These are phyloP conservation scores for Penicillium sp. DNA, from an alignment of 2,329 filamentous ascomycete genomes.

Conservation along the genomic window DNA sequence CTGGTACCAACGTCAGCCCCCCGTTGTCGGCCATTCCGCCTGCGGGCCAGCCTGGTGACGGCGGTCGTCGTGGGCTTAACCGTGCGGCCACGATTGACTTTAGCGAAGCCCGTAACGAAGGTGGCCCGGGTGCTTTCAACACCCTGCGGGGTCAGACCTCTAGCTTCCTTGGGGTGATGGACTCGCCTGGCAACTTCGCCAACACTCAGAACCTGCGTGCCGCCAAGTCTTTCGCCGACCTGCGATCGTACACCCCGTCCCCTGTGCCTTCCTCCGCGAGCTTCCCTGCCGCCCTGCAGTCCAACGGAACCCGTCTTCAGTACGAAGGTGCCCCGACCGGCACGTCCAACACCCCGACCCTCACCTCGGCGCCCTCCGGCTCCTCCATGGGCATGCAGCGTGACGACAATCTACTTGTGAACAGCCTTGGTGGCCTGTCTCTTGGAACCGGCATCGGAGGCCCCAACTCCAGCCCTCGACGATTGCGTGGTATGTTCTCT, in stretches of 20 bases:
- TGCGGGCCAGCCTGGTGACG: constrained; percentile 68
- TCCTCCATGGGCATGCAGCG: constrained; percentile 54
- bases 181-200: constrained; percentile 69
- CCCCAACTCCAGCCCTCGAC: constrained; percentile 59
- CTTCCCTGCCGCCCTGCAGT: constrained; percentile 71
- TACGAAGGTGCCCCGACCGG: constrained; percentile 61
- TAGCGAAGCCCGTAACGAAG: constrained; percentile 75
- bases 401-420: constrained; percentile 64
- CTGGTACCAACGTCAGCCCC: constrained; percentile 60
- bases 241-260: constrained; percentile 93
- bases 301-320: constrained; percentile 65
- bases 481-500: constrained; percentile 63
- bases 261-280: constrained; percentile 87
- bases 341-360: constrained; percentile 66
- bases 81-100: constrained; percentile 98
- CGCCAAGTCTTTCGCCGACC: constrained; percentile 94
- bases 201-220: constrained; percentile 80
- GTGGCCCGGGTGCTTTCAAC: constrained; percentile 68
- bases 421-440: constrained; percentile 64
- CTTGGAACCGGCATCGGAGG: constrained; percentile 55
- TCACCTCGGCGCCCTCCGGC: constrained; percentile 63
- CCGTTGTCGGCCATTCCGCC: constrained; percentile 64
- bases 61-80: constrained; percentile 81
- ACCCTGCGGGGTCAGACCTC: constrained; percentile 75
- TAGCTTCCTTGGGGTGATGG: constrained; percentile 81